Conservation (phyloP, 495 filamentous ascomycete genomes). For the Paragyromitra xinjiangensis region DNA sequence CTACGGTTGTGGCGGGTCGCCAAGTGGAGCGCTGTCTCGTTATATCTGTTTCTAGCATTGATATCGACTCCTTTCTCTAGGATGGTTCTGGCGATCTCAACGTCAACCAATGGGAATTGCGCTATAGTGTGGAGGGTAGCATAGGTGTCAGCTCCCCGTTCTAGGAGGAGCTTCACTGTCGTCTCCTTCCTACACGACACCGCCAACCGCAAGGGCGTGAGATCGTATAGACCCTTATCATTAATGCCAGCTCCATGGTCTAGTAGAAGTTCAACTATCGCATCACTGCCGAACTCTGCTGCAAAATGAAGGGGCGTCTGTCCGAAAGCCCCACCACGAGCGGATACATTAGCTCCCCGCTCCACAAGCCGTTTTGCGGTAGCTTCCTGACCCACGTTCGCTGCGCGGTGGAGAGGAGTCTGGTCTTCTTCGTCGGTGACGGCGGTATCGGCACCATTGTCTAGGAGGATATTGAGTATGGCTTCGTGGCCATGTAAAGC, state of each 20-base stretch:
- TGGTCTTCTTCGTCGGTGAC: conserved; percentile 8
- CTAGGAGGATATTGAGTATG: conserved; percentile 26
- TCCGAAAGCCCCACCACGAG: conserved; percentile 51
- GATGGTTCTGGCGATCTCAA: conserved; percentile 52
- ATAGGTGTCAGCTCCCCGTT: conserved; percentile 36
- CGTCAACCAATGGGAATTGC: conserved; percentile 34
- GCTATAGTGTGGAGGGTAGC: conserved; percentile 51
- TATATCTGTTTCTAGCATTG: conserved; percentile 57
- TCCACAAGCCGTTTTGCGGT: conserved; percentile 57
- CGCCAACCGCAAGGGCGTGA: conserved; percentile 26
- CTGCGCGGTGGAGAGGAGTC: conserved; percentile 46
- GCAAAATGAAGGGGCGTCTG: conserved; percentile 60
- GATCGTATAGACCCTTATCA: background rate
- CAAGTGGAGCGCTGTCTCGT: conserved; percentile 60
- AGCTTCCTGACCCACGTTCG: conserved; percentile 44
- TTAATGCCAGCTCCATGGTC: conserved; percentile 56
- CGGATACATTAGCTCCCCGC: conserved; percentile 59
- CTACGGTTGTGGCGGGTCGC: conserved; percentile 52
- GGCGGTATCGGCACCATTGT: conserved; percentile 19
- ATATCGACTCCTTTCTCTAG: conserved; percentile 60
- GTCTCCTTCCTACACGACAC: background rate
- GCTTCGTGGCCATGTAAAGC: conserved; percentile 35
- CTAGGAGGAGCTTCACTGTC: conserved; percentile 19
- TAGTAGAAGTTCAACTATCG: conserved; percentile 53
- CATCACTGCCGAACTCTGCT: conserved; percentile 50